Percentiles rank a stretch among this genome's conserved stretches.
phyloP scores from a whole-genome alignment of 768 basidiomycete genomes.

The Galerina sulciceps region DNA sequence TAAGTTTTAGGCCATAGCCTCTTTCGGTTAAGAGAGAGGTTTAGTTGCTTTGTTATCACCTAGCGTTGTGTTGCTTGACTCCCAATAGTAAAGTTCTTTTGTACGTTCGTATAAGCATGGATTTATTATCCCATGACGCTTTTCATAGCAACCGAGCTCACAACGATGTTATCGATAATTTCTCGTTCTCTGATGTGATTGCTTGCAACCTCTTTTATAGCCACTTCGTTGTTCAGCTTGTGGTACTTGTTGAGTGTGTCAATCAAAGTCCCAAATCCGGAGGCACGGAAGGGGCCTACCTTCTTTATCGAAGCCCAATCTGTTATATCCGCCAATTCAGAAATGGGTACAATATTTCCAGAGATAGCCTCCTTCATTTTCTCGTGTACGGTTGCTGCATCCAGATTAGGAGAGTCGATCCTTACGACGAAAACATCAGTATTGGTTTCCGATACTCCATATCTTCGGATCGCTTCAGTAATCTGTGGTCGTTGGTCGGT shows the following conservation, averaged over 20 bases:
- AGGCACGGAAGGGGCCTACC: constrained; percentile 44
- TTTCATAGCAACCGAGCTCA: constrained; percentile 85
- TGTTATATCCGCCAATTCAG: constrained; percentile 47
- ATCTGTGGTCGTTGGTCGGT: constrained; percentile 54
- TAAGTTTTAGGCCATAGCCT: no score
- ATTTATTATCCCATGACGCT: constrained; percentile 49
- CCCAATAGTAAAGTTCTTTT: not conserved
- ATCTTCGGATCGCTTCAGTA: constrained; percentile 83
- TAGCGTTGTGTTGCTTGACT: not conserved
- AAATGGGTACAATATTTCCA: constrained; percentile 57
- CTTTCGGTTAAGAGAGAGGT: no score
- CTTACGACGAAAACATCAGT: constrained; percentile 74
- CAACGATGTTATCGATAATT: constrained; percentile 67
- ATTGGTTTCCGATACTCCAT: constrained; percentile 76
- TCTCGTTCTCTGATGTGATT: constrained; percentile 38
- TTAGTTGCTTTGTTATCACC: not conserved
- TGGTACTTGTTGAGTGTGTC: constrained; percentile 48
- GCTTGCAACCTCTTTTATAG: constrained; percentile 36
- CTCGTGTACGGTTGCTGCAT: constrained; percentile 43
- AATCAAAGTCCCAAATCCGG: not conserved
- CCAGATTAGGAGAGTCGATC: constrained; percentile 46
- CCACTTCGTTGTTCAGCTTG: constrained; percentile 65
- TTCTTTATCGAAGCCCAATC: constrained; percentile 81
- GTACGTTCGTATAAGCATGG: not conserved
- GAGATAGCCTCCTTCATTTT: constrained; percentile 61